A percentile compares a stretch with the other conserved stretches of the same genome.
phyloP scores from a whole-genome alignment of 371 early-diverging fungal genomes.

The Rhizomucor pusillus region DNA sequence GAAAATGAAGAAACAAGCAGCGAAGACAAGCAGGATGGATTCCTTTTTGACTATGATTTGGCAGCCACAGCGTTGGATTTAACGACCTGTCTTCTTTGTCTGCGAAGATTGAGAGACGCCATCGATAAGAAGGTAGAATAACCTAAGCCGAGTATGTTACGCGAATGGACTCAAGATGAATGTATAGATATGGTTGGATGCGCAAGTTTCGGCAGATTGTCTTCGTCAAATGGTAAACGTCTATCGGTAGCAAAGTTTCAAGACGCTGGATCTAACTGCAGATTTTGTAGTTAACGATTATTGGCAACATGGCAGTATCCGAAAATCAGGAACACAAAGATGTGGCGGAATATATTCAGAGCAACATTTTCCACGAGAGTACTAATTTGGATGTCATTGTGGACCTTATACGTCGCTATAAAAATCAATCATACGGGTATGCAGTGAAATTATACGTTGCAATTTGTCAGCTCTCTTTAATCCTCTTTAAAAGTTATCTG shows the following conservation, averaged over 20 bases:
- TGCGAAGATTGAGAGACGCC: conserved; percentile 45
- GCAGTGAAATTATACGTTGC: not conserved
- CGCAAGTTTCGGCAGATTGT: conserved; percentile 57
- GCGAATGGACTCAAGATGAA: not conserved
- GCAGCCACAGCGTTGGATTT: conserved; percentile 56
- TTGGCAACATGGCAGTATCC: conserved; percentile 52
- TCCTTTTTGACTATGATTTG: conserved; percentile 51
- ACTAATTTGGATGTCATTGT: conserved; percentile 58
- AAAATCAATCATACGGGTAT: conserved; percentile 47
- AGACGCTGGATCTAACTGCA: too few relatives aligned
- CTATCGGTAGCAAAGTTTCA: too few relatives aligned
- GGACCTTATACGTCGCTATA: conserved; percentile 45
- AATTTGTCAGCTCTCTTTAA: not conserved
- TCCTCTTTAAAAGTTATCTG: conserved; percentile 51
- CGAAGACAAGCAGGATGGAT: conserved; percentile 7
- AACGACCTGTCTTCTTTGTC: conserved; percentile 44
- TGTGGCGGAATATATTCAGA: conserved; percentile 64
- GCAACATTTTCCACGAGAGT: conserved; percentile 71
- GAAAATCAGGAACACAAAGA: conserved; percentile 52
- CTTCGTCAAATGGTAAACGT: conserved; percentile 65
- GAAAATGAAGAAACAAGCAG: not conserved
- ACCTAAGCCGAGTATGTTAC: not conserved
- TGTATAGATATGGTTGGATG: conserved; percentile 39
- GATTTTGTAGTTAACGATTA: conserved; percentile 40
- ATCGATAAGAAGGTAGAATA: conserved; percentile 48